Percentiles rank a stretch among this genome's conserved stretches.
These are phyloP conservation scores for Schoenoplectus tabernaemontani DNA, from an alignment of 202 grass and related monocot genomes.

Conservation along the genomic window DNA sequence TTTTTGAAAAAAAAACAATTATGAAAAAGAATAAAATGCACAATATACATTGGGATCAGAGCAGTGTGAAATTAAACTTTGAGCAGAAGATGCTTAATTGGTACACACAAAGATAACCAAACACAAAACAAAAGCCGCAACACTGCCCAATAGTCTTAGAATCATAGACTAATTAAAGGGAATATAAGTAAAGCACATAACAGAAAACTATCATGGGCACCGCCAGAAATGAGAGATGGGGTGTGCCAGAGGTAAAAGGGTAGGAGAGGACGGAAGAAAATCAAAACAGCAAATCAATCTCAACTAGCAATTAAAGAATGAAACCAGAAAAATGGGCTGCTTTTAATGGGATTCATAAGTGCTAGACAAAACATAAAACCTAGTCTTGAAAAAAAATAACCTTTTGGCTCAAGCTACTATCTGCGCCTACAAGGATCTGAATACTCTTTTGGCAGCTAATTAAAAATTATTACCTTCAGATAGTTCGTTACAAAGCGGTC, in stretches of 20 bases:
- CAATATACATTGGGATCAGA: not conserved
- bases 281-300: too few species aligned
- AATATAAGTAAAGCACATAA: not conserved
- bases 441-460: not conserved
- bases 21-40: not conserved
- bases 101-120: not conserved
- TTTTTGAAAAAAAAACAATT: too few species aligned
- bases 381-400: too few species aligned
- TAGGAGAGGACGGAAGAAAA: too few species aligned
- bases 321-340: too few species aligned
- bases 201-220: not conserved
- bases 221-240: too few species aligned
- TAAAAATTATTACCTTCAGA: slow-evolving; percentile 53
- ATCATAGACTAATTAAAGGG: not conserved
- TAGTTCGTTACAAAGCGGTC: slow-evolving; percentile 98
- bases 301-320: too few species aligned
- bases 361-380: too few species aligned
- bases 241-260: too few species aligned
- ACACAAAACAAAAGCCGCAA: not conserved
- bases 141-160: not conserved
- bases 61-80: not conserved
- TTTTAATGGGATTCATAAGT: too few species aligned
- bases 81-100: not conserved
- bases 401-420: not conserved
- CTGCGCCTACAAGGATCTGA: not conserved